Conservation (phyloP, 805 yeast species). For the Pichia sporocuriosa region DNA sequence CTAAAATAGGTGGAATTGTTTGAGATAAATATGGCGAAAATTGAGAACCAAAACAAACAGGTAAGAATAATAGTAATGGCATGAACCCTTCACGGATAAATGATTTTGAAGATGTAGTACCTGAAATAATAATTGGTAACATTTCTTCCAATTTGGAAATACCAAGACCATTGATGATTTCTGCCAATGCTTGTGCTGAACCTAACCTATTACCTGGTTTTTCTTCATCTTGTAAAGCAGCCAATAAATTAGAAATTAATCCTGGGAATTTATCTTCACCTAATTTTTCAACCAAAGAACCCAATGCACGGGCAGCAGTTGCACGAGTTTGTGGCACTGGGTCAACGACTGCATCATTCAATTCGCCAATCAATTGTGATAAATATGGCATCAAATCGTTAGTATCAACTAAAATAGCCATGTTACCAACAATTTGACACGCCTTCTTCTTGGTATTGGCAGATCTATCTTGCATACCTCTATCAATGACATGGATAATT, state of each 20-base stretch:
- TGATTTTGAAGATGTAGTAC: conserved; percentile 59
- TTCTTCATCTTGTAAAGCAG: conserved; percentile 66
- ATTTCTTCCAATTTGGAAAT: conserved; percentile 79
- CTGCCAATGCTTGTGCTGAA: conserved; percentile 94
- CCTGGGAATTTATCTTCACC: conserved; percentile 96
- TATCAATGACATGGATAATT: conserved; percentile 86
- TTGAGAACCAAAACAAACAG: conserved; percentile 89
- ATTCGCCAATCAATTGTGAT: conserved; percentile 66
- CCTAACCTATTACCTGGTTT: conserved; percentile 91
- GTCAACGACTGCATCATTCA: conserved; percentile 94
- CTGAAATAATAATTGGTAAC: conserved; percentile 69
- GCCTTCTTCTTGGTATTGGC: conserved; percentile 89
- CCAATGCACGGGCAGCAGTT: conserved; percentile 94
- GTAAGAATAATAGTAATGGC: conserved; percentile 83
- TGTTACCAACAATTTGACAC: conserved; percentile 96
- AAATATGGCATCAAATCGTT: conserved; percentile 82
- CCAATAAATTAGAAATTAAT: conserved; percentile 72
- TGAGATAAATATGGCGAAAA: conserved; percentile 82
- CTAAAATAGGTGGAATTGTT: conserved; percentile 85
- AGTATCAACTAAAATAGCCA: conserved; percentile 92
- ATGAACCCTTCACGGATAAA: conserved; percentile 86
- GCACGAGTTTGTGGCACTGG: conserved; percentile 97
- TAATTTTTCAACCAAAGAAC: conserved; percentile 89
- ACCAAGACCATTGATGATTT: conserved; percentile 90
- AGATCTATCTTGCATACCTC: conserved; percentile 94